phyloP scores from a whole-genome alignment of 352 stramenopile genomes.

The Phytophthora syringae region DNA sequence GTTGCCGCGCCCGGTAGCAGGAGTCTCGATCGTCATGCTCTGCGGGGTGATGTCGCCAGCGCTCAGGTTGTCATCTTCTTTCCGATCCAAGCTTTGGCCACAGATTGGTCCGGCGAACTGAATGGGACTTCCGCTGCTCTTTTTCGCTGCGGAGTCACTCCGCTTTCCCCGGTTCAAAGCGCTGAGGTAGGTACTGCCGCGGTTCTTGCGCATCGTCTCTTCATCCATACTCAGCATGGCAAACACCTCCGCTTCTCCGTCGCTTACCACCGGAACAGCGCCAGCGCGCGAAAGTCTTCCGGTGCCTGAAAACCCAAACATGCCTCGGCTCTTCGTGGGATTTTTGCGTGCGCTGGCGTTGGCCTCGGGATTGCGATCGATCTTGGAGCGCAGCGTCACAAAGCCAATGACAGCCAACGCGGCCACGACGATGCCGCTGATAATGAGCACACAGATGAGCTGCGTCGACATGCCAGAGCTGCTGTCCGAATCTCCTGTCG shows the following conservation, averaged over 20 bases:
- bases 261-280: constrained; percentile 33
- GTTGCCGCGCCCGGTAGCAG: constrained; percentile 26
- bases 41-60: constrained; percentile 35
- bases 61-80: constrained; percentile 29
- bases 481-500: constrained; percentile 20
- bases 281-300: constrained; percentile 26
- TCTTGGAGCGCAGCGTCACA: constrained; percentile 63
- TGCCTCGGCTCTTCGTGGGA: constrained; percentile 30
- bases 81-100: constrained; percentile 53
- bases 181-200: constrained; percentile 60
- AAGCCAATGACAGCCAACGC: constrained; percentile 71
- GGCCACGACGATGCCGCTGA: constrained; percentile 71
- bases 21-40: constrained; percentile 38
- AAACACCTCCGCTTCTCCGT: constrained; percentile 71
- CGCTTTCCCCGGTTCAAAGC: constrained; percentile 39
- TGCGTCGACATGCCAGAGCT: constrained; percentile 63
- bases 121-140: constrained; percentile 48
- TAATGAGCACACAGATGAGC: constrained; percentile 69
- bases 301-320: constrained; percentile 44
- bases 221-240: constrained; percentile 84
- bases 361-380: constrained; percentile 33
- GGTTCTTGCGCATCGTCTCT: constrained; percentile 54
- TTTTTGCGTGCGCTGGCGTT: constrained; percentile 27
- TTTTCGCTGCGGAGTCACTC: constrained; percentile 21
- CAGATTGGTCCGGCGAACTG: constrained; percentile 58